Conservation (phyloP, 2,329 filamentous ascomycete genomes). For the Alternaria viburni region DNA sequence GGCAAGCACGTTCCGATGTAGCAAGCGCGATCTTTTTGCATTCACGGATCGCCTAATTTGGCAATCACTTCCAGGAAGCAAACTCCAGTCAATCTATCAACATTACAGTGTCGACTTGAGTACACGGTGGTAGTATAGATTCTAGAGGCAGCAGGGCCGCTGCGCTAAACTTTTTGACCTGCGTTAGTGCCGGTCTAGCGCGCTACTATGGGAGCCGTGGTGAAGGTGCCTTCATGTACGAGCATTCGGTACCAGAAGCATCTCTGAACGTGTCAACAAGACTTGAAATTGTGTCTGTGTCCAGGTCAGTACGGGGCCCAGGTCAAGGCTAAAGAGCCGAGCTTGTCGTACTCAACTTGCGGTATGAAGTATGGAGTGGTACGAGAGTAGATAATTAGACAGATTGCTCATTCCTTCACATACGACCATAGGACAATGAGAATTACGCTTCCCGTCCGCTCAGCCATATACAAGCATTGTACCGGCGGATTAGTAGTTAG, state of each 20-base stretch:
- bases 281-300: background rate
- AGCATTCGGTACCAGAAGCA: background rate
- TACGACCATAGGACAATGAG: background rate
- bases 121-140: background rate
- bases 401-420: background rate
- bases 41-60: background rate
- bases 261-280: background rate
- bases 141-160: background rate
- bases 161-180: background rate
- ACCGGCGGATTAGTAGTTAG: background rate
- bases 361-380: too few relatives aligned
- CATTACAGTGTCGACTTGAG: background rate
- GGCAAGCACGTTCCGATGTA: background rate
- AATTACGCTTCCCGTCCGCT: background rate
- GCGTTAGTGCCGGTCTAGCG: background rate
- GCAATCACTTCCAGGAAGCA: background rate
- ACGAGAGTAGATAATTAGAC: accelerated
- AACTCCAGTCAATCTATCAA: background rate
- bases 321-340: background rate
- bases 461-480: background rate
- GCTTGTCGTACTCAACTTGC: background rate
- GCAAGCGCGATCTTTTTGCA: background rate
- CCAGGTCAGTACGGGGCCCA: background rate
- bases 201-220: background rate
- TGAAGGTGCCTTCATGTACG: background rate